A percentile compares a stretch with the other conserved stretches of the same genome.
Conservation (phyloP, 169 alveolate species). For the Blepharisma undulans region DNA sequence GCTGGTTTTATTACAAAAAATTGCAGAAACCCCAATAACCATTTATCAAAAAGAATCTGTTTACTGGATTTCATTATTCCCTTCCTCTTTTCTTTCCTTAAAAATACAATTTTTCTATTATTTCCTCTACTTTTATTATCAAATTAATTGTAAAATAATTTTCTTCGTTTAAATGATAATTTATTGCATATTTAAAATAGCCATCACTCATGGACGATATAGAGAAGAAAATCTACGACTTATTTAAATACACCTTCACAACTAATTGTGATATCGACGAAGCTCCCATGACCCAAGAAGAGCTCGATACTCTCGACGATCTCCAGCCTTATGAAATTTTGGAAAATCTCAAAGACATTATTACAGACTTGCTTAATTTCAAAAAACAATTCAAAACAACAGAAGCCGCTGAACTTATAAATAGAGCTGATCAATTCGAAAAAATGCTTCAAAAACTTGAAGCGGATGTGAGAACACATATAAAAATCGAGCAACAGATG, state of each 20-base stretch:
- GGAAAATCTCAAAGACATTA: slow-evolving; percentile 24
- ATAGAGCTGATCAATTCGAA: slow-evolving; percentile 45
- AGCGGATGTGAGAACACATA: slow-evolving; percentile 58
- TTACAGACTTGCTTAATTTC: not conserved
- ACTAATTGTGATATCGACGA: slow-evolving; percentile 6
- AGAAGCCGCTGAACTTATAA: not conserved
- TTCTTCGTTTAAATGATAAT: not conserved
- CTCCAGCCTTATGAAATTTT: not conserved
- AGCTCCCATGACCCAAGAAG: not conserved
- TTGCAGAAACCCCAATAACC: not conserved
- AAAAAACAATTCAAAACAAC: not conserved
- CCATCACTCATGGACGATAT: not conserved
- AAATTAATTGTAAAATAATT: too few species aligned
- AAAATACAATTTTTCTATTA: too few species aligned
- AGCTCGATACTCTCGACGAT: not conserved
- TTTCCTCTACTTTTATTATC: not conserved
- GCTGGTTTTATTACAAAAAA: not conserved
- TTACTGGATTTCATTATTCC: not conserved
- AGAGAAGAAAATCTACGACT: not conserved
- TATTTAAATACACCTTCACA: slow-evolving; percentile 1
- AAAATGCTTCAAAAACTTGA: slow-evolving; percentile 56
- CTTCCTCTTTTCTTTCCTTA: too few species aligned
- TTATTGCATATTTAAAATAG: not conserved
- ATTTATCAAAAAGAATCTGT: not conserved
- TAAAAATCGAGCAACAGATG: slow-evolving; percentile 51